Evolutionary conservation across 495 filamentous ascomycete species (phyloP), one percentile per base, ranked within the genome.

Genomic region (Neurospora intermedia): DNA sequence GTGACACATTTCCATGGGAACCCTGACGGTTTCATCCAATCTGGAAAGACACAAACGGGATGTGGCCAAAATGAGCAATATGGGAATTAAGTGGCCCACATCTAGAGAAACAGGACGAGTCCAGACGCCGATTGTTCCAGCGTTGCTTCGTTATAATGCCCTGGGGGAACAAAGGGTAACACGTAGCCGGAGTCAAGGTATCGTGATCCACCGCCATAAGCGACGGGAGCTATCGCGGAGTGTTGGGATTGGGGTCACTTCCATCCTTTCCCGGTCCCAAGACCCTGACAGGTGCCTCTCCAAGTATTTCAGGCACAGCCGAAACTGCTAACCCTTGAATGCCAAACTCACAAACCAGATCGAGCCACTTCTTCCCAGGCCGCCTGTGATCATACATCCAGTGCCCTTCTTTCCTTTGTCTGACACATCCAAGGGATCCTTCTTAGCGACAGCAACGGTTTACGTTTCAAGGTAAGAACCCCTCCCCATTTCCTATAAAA

Each of bases 301-400:
- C 42, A 75, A 42, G 42, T 71, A 73, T 69, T 43, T 40, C 6
- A 69, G 48, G 69, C 73, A 73, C 31, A 54, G 27, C 4, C 42
- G 15, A 23, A 20, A n/a, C 6, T 1, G 6, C 9, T 9, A 27
- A n/a, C 18, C 40, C 43, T 41, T 8, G 4, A 43, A 23, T 9
- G n/a, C 38, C 20, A 15, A 20, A 70, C 18, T 38, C 8, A 15
- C 41, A 69, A 35, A 16, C 54, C 48, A 11, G 6, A 38, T 74
- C 40, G 20, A 41, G 43, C 27, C 40, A 23, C 16, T 20, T 15
- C 13, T 11, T 70, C 4, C 41, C 16, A 16, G 31, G 38, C 8
- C 6, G 7, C 13, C 45, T 23, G n/a, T 18, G 7, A 11, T 13
- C 3, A 31, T 39, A 18, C 18, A 20, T 39, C 38, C n/a, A 54